These are phyloP conservation scores for Lipomyces kockii DNA, from an alignment of 805 yeast genomes.

Conservation along the genomic window DNA sequence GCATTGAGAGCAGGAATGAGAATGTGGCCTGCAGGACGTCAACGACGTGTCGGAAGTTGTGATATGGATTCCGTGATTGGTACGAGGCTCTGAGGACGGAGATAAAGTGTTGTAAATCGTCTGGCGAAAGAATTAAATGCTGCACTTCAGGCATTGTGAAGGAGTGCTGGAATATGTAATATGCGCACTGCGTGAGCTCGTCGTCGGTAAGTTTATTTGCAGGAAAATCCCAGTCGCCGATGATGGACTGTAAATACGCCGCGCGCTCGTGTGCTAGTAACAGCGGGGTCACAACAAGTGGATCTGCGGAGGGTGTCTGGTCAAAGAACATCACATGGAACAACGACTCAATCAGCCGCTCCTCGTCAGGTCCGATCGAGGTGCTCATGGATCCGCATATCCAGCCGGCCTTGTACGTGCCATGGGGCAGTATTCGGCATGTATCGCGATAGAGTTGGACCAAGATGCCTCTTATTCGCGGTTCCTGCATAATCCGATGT, in stretches of 20 bases:
- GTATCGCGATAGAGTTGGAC: constrained; percentile 13
- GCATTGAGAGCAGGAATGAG: constrained; percentile 53
- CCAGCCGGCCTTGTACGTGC: constrained; percentile 5
- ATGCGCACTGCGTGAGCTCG: constrained; percentile 47
- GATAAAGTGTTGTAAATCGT: constrained; percentile 48
- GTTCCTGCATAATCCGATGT: background rate
- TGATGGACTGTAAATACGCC: constrained; percentile 4
- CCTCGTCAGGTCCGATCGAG: constrained; percentile 4
- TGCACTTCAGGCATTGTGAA: constrained; percentile 35
- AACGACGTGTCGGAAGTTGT: constrained; percentile 92
- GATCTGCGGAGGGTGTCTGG: background rate
- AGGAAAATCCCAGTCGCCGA: constrained; percentile 34
- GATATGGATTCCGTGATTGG: constrained; percentile 85
- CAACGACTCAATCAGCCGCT: constrained; percentile 8
- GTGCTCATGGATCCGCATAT: background rate
- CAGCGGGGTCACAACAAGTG: background rate
- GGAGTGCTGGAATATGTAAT: constrained; percentile 57
- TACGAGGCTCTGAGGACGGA: constrained; percentile 77
- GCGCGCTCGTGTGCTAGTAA: background rate
- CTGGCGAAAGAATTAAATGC: constrained; percentile 34
- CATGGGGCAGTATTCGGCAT: background rate
- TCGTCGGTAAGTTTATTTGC: constrained; percentile 34
- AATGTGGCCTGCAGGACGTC: constrained; percentile 93
- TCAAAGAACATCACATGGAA: constrained; percentile 21
- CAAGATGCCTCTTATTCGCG: constrained; percentile 23